Evolutionary conservation across 192 early-diverging fungal genomes (phyloP).

Genomic region (Entomortierella lignicola): DNA sequence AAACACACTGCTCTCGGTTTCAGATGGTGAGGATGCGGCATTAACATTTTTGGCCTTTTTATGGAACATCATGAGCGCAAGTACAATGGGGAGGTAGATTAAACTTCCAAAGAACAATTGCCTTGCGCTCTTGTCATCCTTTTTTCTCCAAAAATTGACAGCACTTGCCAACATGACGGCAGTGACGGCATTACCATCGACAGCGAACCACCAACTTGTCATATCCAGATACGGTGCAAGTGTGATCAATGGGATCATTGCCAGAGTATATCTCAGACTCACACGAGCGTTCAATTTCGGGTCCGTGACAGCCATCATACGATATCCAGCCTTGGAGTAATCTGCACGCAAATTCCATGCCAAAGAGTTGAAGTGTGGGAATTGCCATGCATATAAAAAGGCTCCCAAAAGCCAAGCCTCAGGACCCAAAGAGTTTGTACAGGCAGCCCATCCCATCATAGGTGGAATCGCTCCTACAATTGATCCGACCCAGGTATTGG

Average conservation of each 20-base stretch:
- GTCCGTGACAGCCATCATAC: conserved; percentile 92
- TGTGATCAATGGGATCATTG: conserved; percentile 78
- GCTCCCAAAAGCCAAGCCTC: conserved; percentile 86
- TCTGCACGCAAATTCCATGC: conserved; percentile 92
- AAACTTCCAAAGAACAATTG: conserved; percentile 93
- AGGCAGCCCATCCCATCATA: conserved; percentile 97
- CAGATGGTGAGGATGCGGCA: background rate
- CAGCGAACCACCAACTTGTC: conserved; percentile 81
- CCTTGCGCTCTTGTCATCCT: conserved; percentile 85
- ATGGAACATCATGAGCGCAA: conserved; percentile 92
- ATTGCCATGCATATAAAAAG: conserved; percentile 96
- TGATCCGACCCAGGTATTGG: conserved; percentile 96
- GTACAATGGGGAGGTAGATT: conserved; percentile 86
- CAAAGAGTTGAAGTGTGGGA: conserved; percentile 97
- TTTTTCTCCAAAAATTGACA: conserved; percentile 80
- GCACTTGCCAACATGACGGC: conserved; percentile 77
- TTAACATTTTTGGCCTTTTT: conserved; percentile 68
- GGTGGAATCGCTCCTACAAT: conserved; percentile 98
- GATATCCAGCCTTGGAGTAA: conserved; percentile 97
- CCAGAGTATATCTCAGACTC: conserved; percentile 80
- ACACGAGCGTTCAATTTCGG: conserved; percentile 92
- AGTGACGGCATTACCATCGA: conserved; percentile 83
- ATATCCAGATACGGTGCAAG: conserved; percentile 74
- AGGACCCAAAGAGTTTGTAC: conserved; percentile 75
- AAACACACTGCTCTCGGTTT: background rate